Conservation (phyloP, 2,329 filamentous ascomycete species). For the Trichoderma cornu-damae region DNA sequence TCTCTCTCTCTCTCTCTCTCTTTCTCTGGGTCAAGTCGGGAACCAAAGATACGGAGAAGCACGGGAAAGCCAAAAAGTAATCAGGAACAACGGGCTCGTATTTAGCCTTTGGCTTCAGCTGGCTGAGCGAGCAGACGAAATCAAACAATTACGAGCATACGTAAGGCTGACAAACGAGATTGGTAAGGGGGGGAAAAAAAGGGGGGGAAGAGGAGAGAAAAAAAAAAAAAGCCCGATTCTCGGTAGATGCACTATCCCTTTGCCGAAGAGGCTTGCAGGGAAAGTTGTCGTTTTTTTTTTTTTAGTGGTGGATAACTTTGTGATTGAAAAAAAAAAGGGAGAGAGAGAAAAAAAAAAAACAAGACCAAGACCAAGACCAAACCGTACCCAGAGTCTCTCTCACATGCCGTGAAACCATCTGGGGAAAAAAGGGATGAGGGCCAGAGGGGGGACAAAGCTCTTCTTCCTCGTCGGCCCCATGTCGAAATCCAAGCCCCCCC, state of each 20-base stretch:
- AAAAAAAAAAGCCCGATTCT: not conserved
- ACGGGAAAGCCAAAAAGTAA: conserved; percentile 2
- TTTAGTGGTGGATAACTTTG: not conserved
- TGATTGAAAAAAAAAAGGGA: not conserved
- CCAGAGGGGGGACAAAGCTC: not conserved
- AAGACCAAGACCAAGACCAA: not conserved
- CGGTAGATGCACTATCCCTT: not conserved
- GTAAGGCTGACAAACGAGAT: conserved; percentile 12
- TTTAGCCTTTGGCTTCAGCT: conserved; percentile 13
- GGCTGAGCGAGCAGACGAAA: conserved; percentile 14
- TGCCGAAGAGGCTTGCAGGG: conserved; percentile 13
- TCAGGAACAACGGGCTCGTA: conserved; percentile 13
- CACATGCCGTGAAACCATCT: conserved; percentile 9
- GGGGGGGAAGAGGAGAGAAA: no score
- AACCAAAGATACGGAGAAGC: conserved; percentile 7
- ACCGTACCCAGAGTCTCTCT: conserved; percentile 8
- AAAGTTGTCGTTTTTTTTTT: not conserved
- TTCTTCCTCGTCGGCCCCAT: not conserved
- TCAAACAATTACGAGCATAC: conserved; percentile 8
- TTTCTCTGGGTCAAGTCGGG: conserved; percentile 1
- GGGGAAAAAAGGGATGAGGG: not conserved
- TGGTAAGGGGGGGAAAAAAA: no score
- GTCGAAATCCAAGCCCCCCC: no score
- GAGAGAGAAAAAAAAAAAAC: not conserved
- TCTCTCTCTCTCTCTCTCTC: no score